Conservation (phyloP, 306 rosid species). For the Crotalaria pallida region DNA sequence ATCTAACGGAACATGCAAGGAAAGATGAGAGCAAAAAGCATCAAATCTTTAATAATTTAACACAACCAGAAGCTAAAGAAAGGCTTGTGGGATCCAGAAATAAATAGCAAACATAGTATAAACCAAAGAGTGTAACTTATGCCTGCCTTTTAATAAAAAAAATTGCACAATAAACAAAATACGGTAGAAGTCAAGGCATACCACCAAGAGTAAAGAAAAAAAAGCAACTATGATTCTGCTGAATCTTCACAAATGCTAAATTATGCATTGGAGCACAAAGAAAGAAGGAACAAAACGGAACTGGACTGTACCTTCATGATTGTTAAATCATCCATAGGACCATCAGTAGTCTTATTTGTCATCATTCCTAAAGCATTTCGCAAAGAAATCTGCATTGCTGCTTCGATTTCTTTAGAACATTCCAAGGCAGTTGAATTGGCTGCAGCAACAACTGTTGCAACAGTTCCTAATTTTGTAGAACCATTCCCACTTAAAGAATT, state of each 20-base stretch:
- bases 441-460: constrained; percentile 96
- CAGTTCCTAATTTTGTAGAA: constrained; percentile 87
- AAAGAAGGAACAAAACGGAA: constrained; percentile 3
- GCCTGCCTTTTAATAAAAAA: background rate
- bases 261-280: constrained; percentile 1
- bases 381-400: constrained; percentile 95
- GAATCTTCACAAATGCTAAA: background rate
- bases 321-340: constrained; percentile 92
- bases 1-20: background rate
- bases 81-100: background rate
- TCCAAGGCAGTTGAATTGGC: constrained; percentile 92
- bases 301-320: constrained; percentile 78
- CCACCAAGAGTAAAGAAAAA: background rate
- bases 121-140: background rate
- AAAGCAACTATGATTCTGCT: background rate
- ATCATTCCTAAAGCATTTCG: constrained; percentile 88
- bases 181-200: background rate
- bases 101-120: background rate
- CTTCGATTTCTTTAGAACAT: constrained; percentile 91
- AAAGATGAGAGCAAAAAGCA: background rate
- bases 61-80: background rate
- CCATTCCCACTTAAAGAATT: constrained; percentile 93
- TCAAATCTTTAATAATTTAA: background rate
- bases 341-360: constrained; percentile 60
- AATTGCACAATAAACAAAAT: background rate